A percentile compares a stretch with the other conserved stretches of the same genome.
These are phyloP conservation scores for Patellaria atrata DNA, from an alignment of 495 filamentous ascomycete genomes.

Conservation along the genomic window DNA sequence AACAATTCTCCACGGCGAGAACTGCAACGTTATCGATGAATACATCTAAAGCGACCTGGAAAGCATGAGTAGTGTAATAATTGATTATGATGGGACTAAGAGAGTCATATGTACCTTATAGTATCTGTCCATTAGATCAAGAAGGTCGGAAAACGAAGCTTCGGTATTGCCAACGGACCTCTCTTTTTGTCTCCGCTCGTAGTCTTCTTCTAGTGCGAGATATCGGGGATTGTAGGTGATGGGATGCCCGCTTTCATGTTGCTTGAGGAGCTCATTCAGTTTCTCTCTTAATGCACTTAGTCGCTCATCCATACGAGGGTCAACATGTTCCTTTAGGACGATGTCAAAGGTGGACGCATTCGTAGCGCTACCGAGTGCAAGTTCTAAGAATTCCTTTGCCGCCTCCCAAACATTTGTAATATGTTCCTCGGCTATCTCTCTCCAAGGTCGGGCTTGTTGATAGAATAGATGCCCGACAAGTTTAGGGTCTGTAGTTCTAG, in stretches of 20 bases:
- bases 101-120: conserved; percentile 21
- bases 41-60: conserved; percentile 43
- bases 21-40: conserved; percentile 50
- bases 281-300: neutral
- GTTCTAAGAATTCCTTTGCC: conserved; percentile 3
- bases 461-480: conserved; percentile 6
- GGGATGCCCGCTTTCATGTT: conserved; percentile 1
- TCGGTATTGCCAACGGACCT: no score
- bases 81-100: conserved; percentile 11
- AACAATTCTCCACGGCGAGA: conserved; percentile 9
- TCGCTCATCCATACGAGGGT: conserved; percentile 2
- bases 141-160: conserved; percentile 12
- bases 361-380: conserved; percentile 1
- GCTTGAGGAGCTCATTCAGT: conserved; percentile 3
- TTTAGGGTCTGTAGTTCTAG: neutral
- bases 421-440: conserved; percentile 3
- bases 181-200: conserved; percentile 2
- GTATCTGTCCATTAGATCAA: conserved; percentile 21
- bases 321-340: conserved; percentile 1
- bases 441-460: conserved; percentile 4
- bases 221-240: conserved; percentile 9
- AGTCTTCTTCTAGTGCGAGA: no score
- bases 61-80: conserved; percentile 7
- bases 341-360: conserved; percentile 1
- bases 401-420: conserved; percentile 2